These are phyloP conservation scores for Cochlearia excelsa DNA, from an alignment of 345 rosid genomes.

Conservation along the genomic window DNA sequence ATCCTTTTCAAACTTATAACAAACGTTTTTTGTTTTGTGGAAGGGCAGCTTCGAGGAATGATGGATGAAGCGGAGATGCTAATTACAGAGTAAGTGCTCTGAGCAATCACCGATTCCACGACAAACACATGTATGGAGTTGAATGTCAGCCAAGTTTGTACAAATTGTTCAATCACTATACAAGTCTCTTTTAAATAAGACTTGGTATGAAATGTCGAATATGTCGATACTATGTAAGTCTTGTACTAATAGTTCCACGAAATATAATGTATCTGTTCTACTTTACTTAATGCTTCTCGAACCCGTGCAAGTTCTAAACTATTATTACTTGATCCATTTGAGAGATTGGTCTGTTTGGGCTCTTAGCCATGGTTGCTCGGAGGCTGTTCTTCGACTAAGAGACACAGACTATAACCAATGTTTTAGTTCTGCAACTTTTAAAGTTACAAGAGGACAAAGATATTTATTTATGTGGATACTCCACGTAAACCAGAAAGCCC, in stretches of 20 bases:
- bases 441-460: too few relatives aligned
- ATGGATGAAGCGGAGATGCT: conserved; percentile 31
- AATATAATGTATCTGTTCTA: conserved; percentile 6
- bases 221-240: conserved; percentile 14
- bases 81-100: conserved; percentile 28
- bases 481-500: conserved; percentile 36
- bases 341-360: too few relatives aligned
- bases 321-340: too few relatives aligned
- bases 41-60: conserved; percentile 22
- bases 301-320: too few relatives aligned
- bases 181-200: conserved; percentile 17
- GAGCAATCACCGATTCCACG: background rate
- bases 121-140: conserved; percentile 6
- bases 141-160: conserved; percentile 28
- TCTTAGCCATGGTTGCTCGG: too few relatives aligned
- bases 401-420: too few relatives aligned
- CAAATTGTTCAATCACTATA: conserved; percentile 16
- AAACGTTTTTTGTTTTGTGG: conserved; percentile 4
- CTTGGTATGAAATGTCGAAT: conserved; percentile 17
- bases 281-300: too few relatives aligned
- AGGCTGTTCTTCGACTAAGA: too few relatives aligned
- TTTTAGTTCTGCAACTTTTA: too few relatives aligned
- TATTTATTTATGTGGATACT: too few relatives aligned
- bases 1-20: too few relatives aligned
- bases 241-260: conserved; percentile 27